Evolutionary conservation across 495 filamentous ascomycete genomes (phyloP).

Genomic region (Hypoxylon subgilvum): DNA sequence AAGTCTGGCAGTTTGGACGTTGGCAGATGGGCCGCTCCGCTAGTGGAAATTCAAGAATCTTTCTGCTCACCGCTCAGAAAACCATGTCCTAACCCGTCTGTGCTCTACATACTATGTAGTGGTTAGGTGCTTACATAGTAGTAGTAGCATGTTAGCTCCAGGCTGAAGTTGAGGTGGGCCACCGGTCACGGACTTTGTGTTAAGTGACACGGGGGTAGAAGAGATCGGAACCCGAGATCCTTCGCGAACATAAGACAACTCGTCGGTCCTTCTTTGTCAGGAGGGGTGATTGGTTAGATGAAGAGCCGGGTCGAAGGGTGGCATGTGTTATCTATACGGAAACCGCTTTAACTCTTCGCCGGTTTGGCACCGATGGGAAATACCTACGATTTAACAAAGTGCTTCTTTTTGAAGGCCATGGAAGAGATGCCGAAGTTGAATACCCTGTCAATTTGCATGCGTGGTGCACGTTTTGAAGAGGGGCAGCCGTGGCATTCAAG

Average conservation of each 20-base stretch:
- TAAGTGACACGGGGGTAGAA: background rate
- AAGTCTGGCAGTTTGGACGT: background rate
- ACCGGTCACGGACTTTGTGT: conserved; percentile 25
- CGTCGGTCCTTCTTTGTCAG: background rate
- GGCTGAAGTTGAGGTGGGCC: background rate
- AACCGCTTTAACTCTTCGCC: conserved; percentile 4
- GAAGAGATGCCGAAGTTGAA: conserved; percentile 30
- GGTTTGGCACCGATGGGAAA: conserved; percentile 8
- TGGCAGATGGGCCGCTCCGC: conserved; percentile 15
- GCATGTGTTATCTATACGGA: conserved; percentile 5
- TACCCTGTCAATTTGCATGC: conserved; percentile 17
- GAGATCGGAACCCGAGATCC: conserved; percentile 10
- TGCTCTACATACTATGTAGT: background rate
- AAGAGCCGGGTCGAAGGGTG: background rate
- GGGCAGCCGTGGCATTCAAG: conserved; percentile 25
- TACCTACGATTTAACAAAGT: background rate
- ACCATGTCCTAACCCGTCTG: background rate
- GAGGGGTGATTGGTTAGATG: conserved; percentile 8
- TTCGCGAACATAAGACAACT: conserved; percentile 5
- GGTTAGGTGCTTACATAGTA: too few species aligned
- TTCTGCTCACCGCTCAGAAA: background rate
- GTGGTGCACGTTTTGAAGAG: conserved; percentile 29
- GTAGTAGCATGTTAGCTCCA: conserved; percentile 1
- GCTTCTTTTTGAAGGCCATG: too few species aligned
- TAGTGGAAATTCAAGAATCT: conserved; percentile 20